Percentiles rank a stretch among this genome's conserved stretches.
These are phyloP conservation scores for Trichoderma reesei DNA, from an alignment of 495 filamentous ascomycete species.

Conservation along the genomic window DNA sequence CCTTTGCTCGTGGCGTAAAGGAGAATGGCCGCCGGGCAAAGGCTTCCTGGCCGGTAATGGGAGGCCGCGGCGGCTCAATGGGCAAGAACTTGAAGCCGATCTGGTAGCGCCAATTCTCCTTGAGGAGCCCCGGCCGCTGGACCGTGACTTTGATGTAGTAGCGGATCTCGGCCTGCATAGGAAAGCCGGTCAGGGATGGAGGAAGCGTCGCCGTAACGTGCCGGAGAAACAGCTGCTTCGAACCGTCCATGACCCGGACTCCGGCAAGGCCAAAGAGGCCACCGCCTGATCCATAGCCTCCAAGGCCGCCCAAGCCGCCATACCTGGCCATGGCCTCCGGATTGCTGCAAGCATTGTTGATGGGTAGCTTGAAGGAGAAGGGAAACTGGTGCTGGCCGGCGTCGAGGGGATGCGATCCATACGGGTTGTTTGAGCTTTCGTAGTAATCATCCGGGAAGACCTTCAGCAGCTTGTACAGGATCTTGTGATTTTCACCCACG, in stretches of 20 bases:
- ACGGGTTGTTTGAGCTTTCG: slow-evolving; percentile 47
- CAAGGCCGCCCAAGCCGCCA: slow-evolving; percentile 32
- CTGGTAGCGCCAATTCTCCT: slow-evolving; percentile 65
- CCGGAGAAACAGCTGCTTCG: slow-evolving; percentile 39
- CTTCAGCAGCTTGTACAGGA: slow-evolving; percentile 65
- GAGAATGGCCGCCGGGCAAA: slow-evolving; percentile 75
- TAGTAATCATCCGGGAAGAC: slow-evolving; percentile 59
- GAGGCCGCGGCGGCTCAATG: slow-evolving; percentile 74
- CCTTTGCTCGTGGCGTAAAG: slow-evolving; percentile 41
- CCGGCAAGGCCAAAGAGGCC: slow-evolving; percentile 29
- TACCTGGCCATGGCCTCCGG: slow-evolving; percentile 35
- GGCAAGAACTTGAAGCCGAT: slow-evolving; percentile 72
- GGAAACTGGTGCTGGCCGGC: slow-evolving; percentile 79
- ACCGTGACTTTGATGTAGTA: slow-evolving; percentile 93
- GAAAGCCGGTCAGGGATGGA: slow-evolving; percentile 73
- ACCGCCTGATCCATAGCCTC: slow-evolving; percentile 22
- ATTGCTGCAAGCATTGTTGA: slow-evolving; percentile 77
- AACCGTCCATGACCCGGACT: slow-evolving; percentile 43
- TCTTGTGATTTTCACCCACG: slow-evolving; percentile 46
- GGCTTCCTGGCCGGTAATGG: slow-evolving; percentile 59
- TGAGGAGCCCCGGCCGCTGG: slow-evolving; percentile 68
- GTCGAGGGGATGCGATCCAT: slow-evolving; percentile 52
- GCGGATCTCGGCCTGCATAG: slow-evolving; percentile 73
- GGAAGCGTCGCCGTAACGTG: slow-evolving; percentile 86
- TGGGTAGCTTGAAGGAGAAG: slow-evolving; percentile 85